A percentile compares a stretch with the other conserved stretches of the same genome.
Evolutionary conservation across 495 filamentous ascomycete genomes (phyloP).

Genomic region (Neurospora sp.): DNA sequence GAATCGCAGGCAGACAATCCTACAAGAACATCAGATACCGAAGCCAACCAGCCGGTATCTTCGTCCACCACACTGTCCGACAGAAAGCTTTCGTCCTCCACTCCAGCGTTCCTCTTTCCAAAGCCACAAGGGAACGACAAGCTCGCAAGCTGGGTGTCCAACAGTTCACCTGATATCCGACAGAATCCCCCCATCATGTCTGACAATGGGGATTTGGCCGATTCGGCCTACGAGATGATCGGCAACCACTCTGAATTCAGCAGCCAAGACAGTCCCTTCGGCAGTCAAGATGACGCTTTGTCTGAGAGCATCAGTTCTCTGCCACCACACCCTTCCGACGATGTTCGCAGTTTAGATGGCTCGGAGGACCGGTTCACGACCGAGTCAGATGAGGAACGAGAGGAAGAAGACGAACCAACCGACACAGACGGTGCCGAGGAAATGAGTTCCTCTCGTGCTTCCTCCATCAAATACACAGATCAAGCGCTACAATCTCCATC

Average conservation of each 20-base stretch:
- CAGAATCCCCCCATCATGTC: slow-evolving; percentile 28
- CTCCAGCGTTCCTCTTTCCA: slow-evolving; percentile 39
- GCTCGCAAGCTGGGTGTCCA: slow-evolving; percentile 43
- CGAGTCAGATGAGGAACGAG: slow-evolving; percentile 12
- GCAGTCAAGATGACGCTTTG: slow-evolving; percentile 35
- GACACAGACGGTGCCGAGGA: slow-evolving; percentile 32
- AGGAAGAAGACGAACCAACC: slow-evolving; percentile 25
- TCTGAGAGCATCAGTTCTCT: slow-evolving; percentile 45
- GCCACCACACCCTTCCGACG: slow-evolving; percentile 36
- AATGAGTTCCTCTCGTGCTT: slow-evolving; percentile 29
- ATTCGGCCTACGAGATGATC: slow-evolving; percentile 50
- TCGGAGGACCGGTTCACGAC: slow-evolving; percentile 34
- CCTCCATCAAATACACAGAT: slow-evolving; percentile 31
- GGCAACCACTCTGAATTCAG: slow-evolving; percentile 4
- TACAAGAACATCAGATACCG: neutral
- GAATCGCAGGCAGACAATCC: slow-evolving; percentile 25
- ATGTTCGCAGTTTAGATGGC: slow-evolving; percentile 44
- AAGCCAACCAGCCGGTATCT: slow-evolving; percentile 2
- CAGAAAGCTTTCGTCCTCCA: slow-evolving; percentile 20
- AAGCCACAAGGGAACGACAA: slow-evolving; percentile 36
- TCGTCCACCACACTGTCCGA: neutral
- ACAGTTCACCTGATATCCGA: slow-evolving; percentile 40
- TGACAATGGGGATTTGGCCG: slow-evolving; percentile 37
- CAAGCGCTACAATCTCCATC: slow-evolving; percentile 34
- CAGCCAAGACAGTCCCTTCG: slow-evolving; percentile 23